Evolutionary conservation across 306 rosid species (phyloP), one percentile per base, ranked within the genome.

Genomic region (Quercus glauca): DNA sequence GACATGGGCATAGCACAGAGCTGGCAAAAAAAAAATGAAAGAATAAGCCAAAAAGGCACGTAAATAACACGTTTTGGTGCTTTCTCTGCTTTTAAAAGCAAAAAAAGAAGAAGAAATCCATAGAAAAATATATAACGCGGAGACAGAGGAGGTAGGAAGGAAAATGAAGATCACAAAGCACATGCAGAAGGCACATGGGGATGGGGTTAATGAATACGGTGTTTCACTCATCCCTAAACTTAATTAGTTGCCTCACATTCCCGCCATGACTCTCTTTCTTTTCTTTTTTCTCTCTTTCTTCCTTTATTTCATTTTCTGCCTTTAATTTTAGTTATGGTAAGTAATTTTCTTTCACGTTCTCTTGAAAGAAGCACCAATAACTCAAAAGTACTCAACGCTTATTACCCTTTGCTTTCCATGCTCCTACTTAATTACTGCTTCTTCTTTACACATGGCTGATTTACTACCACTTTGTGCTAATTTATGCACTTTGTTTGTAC

Each of bases 181-280:
- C 93, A 79, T 86, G 45, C 45, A 37, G 43, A 33, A 31, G 35
- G 45, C 45, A 41, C 45, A 41, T 41, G 45, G 45, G 45, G 45
- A 41, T 41, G 94, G 71, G 35, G 5, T 65, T 80, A 78, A 87
- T 90, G 92, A 90, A 89, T 86, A 83, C 87, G 23, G 43, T 8
- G 45, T 41, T 84, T 79, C 80, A 73, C 87, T 49, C 6, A 76
- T 77, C 73, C 82, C 61, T 70, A 75, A 58, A 82, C 80, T 73
- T 78, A 84, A 41, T 41, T 41, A 41, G 79, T 77, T 82, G 52
- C 79, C 77, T 78, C 83, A 89, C 84, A 72, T 77, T 79, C 83
- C 77, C 79, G 53, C 77, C 87, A 61, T 88, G 79, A 20, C 37
- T 45, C 55, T 61, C 64, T 35, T 71, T 17, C 17, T 5, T 26